These are phyloP conservation scores for Cymbopogon flexuosus DNA, from an alignment of 202 grass and related monocot species.

Conservation along the genomic window DNA sequence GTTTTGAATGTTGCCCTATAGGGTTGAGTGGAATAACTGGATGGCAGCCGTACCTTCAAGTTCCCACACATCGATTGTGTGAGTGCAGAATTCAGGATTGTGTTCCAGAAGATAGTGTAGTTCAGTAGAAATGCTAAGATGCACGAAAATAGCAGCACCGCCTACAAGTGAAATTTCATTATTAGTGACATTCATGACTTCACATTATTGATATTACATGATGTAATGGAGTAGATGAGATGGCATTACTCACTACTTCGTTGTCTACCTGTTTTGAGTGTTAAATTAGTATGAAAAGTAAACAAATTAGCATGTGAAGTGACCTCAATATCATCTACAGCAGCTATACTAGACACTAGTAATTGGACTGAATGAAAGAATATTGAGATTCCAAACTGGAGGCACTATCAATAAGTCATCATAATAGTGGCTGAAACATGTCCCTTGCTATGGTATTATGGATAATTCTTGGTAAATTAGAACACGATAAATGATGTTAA, in stretches of 20 bases:
- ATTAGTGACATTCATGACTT: background rate
- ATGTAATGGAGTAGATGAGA: background rate
- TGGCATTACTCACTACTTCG: background rate
- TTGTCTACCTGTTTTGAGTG: background rate
- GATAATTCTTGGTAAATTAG: background rate
- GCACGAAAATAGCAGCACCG: slow-evolving; percentile 78
- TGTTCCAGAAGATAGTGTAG: slow-evolving; percentile 91
- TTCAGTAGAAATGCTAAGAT: slow-evolving; percentile 81
- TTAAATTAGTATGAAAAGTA: slow-evolving; percentile 7
- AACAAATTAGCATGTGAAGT: background rate
- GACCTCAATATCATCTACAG: background rate
- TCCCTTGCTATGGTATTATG: background rate
- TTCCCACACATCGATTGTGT: slow-evolving; percentile 95
- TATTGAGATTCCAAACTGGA: background rate
- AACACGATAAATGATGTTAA: background rate
- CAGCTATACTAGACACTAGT: background rate
- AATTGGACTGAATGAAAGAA: background rate
- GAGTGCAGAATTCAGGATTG: slow-evolving; percentile 86
- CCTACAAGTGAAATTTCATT: slow-evolving; percentile 46
- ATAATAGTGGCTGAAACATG: background rate
- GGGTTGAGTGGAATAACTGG: background rate
- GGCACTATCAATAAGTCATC: background rate
- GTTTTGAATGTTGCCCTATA: background rate
- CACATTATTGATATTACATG: background rate
- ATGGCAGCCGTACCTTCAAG: slow-evolving; percentile 55